Percentiles rank a stretch among this genome's conserved stretches.
Conservation (phyloP, 2,329 filamentous ascomycete species). For the Talaromyces albobiverticillius region DNA sequence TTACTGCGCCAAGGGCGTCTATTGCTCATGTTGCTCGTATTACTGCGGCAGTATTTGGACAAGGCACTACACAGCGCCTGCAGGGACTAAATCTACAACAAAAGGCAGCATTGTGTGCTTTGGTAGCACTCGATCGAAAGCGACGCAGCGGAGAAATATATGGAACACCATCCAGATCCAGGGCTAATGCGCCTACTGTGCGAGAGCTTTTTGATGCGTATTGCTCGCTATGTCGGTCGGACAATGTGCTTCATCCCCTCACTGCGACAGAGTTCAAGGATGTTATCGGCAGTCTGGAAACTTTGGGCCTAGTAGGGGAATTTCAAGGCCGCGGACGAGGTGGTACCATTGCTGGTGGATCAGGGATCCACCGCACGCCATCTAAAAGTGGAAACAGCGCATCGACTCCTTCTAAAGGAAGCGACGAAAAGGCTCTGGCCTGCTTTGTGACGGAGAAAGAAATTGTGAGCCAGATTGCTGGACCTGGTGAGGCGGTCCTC, state of each 20-base stretch:
- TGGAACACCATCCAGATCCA: constrained; percentile 60
- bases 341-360: constrained; percentile 52
- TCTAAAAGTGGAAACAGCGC: constrained; percentile 63
- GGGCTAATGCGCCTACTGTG: constrained; percentile 67
- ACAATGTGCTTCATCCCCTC: constrained; percentile 85
- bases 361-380: constrained; percentile 60
- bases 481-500: constrained; percentile 50
- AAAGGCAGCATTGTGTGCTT: constrained; percentile 86
- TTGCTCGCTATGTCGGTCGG: constrained; percentile 73
- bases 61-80: constrained; percentile 80
- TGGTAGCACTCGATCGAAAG: constrained; percentile 81
- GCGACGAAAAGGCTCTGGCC: constrained; percentile 74
- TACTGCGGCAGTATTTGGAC: constrained; percentile 84
- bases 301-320: constrained; percentile 72
- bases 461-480: constrained; percentile 65
- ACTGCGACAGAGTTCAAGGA: constrained; percentile 92
- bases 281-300: constrained; percentile 85
- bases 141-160: constrained; percentile 45
- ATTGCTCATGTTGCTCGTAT: constrained; percentile 91
- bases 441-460: constrained; percentile 80
- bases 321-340: constrained; percentile 68
- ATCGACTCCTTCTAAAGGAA: constrained; percentile 48
- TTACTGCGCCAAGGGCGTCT: constrained; percentile 81
- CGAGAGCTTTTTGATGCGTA: constrained; percentile 85
- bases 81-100: constrained; percentile 91